Percentiles rank a stretch among this genome's conserved stretches.
phyloP scores from a whole-genome alignment of 179 eudicot genomes.

The Spinacia oleracea region DNA sequence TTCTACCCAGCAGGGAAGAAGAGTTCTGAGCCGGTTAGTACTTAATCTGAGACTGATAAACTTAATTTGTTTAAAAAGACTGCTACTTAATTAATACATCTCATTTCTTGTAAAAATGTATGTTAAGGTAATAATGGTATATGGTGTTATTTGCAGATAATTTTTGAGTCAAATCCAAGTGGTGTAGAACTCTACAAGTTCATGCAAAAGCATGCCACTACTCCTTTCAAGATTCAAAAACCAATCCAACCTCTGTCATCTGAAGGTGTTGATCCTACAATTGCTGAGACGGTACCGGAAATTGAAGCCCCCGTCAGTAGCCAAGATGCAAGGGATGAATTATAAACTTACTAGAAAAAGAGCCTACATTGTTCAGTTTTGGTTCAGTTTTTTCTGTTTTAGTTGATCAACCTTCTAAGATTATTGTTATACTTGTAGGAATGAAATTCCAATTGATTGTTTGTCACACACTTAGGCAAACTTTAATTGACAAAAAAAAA shows the following conservation, averaged over 20 bases:
- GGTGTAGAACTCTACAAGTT: conserved; percentile 72
- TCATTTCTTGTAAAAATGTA: neutral
- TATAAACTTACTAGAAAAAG: conserved; percentile 23
- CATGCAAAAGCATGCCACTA: conserved; percentile 70
- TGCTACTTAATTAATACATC: neutral
- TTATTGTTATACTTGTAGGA: too few species aligned
- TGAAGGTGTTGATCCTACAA: conserved; percentile 15
- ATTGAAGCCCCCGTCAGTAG: conserved; percentile 23
- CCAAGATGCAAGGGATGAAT: conserved; percentile 49
- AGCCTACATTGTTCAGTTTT: too few species aligned
- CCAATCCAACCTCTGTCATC: conserved; percentile 33
- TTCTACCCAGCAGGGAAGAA: conserved; percentile 90
- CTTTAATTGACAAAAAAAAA: too few species aligned
- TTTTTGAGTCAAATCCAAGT: conserved; percentile 47
- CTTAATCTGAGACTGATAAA: neutral
- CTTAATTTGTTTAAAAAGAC: too few species aligned
- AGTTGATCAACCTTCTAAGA: too few species aligned
- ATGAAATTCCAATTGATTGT: too few species aligned
- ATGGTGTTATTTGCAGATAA: conserved; percentile 43
- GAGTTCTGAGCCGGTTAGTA: conserved; percentile 76
- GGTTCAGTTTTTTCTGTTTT: too few species aligned
- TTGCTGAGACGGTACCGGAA: neutral
- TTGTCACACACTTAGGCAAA: too few species aligned
- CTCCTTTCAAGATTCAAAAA: conserved; percentile 61
- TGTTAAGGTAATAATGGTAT: neutral